A percentile compares a stretch with the other conserved stretches of the same genome.
phyloP scores from a whole-genome alignment of 345 rosid species.

The Theobroma cacao region DNA sequence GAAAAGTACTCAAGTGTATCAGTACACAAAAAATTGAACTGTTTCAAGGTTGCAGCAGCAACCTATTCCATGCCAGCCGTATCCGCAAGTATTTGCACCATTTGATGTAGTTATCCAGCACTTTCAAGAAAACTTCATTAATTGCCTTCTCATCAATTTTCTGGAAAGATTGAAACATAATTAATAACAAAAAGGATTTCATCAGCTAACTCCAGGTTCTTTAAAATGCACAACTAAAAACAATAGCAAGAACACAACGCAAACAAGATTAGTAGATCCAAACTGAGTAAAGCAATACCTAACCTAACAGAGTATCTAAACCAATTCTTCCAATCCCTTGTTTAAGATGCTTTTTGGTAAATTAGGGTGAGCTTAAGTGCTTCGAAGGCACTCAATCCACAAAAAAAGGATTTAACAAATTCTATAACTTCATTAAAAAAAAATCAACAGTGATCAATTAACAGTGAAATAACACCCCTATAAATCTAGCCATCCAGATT shows the following conservation, averaged over 20 bases:
- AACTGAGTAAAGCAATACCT: neutral
- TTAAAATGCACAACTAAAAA: neutral
- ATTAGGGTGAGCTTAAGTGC: neutral
- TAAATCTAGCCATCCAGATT: neutral
- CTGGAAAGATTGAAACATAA: constrained; percentile 27
- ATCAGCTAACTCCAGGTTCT: constrained; percentile 6
- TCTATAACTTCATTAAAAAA: neutral
- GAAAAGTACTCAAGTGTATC: neutral
- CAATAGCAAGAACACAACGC: neutral
- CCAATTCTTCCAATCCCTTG: neutral
- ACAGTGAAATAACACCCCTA: neutral
- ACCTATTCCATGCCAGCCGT: constrained; percentile 90
- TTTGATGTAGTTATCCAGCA: constrained; percentile 86
- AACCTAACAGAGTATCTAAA: neutral
- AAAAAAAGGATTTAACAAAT: neutral
- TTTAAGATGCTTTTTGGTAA: neutral
- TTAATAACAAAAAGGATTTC: constrained; percentile 2
- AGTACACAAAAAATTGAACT: constrained; percentile 7
- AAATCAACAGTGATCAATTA: neutral
- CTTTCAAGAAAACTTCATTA: constrained; percentile 90
- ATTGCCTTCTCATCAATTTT: constrained; percentile 94
- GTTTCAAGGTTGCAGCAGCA: constrained; percentile 18
- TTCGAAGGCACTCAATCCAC: neutral
- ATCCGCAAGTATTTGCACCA: constrained; percentile 93
- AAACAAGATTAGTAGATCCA: neutral